Evolutionary conservation across 1,284 basidiomycete species (phyloP), one percentile per base, ranked within the genome.

Genomic region (Ustilago cynodontis): DNA sequence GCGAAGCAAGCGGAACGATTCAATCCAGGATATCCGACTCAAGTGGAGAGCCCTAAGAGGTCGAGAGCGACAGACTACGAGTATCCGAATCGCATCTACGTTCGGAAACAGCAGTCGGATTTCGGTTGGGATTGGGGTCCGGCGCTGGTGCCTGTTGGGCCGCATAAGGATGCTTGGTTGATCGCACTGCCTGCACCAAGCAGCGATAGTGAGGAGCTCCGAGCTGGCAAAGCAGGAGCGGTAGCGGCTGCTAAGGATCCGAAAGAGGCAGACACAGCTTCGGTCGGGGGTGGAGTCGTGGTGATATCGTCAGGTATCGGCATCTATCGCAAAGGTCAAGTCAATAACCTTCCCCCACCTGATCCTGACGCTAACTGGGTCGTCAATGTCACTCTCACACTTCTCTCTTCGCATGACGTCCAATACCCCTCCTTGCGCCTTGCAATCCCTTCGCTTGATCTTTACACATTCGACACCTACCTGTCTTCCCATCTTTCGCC

Each of bases 121-220:
- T 77, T 83, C 50, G 82, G 82, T 16, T 83, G 82, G 82, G 82
- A 83, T 59, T 83, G 82, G 82, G 81, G 80, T 0, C 79, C 79
- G 1, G 79, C 79, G 1, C 51, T 74, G 31, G 49, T 77, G 8
- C 75, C 79, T 20, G 39, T 52, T 4, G 79, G 79, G 2, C 71
- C 78, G 1, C 47, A 63, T 37, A 73, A 74, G 66, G 60, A 50
- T 16, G 79, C 74, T 2, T 78, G 68, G 37, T 54, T 81, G 20
- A 58, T 81, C n/a, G 66, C 39, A 2, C 49, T 79, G 9, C 54
- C 68, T 24, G 31, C 18, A 4, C 9, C 29, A 8, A 22, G 3
- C 10, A 47, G 51, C 1, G 50, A 47, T 22, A 47, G 14, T n/a
- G 43, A 47, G 43, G 31, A 5, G 11, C 11, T 7, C 52, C 24